phyloP scores from a whole-genome alignment of 148 eudicot species.

The Fagopyrum homotropicum region DNA sequence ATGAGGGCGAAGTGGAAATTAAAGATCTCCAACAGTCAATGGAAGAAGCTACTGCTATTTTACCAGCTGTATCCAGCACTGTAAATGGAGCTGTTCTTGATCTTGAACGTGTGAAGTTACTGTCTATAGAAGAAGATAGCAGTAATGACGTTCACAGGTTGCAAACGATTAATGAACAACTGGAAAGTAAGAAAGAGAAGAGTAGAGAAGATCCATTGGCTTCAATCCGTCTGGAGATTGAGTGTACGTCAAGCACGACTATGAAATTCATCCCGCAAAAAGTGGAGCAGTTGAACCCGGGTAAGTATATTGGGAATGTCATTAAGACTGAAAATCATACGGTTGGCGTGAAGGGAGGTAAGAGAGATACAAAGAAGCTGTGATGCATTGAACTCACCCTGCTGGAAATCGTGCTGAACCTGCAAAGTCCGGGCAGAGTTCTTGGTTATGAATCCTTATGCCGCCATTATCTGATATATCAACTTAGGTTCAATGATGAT shows the following conservation, averaged over 20 bases:
- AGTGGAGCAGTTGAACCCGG: slow-evolving; percentile 11
- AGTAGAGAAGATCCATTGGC: slow-evolving; percentile 1
- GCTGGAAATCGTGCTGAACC: too few species aligned
- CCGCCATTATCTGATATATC: too few species aligned
- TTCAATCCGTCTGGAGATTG: slow-evolving; percentile 5
- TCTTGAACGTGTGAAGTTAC: slow-evolving; percentile 1
- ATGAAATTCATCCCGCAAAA: slow-evolving; percentile 14
- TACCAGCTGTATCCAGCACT: neutral
- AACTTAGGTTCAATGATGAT: too few species aligned
- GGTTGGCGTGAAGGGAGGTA: slow-evolving; percentile 9
- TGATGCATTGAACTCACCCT: too few species aligned
- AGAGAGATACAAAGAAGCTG: slow-evolving; percentile 10
- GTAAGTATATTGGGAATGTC: neutral
- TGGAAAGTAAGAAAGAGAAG: slow-evolving; percentile 14
- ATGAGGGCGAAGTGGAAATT: neutral
- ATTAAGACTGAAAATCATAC: neutral
- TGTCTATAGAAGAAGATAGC: neutral
- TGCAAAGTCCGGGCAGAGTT: too few species aligned
- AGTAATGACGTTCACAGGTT: neutral
- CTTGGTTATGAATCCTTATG: too few species aligned
- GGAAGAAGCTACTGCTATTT: neutral
- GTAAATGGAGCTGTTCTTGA: neutral
- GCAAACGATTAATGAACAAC: slow-evolving; percentile 2
- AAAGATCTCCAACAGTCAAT: neutral
- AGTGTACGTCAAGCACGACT: slow-evolving; percentile 3